Evolutionary conservation across 768 basidiomycete species (phyloP).

Genomic region (Mycena floridula): DNA sequence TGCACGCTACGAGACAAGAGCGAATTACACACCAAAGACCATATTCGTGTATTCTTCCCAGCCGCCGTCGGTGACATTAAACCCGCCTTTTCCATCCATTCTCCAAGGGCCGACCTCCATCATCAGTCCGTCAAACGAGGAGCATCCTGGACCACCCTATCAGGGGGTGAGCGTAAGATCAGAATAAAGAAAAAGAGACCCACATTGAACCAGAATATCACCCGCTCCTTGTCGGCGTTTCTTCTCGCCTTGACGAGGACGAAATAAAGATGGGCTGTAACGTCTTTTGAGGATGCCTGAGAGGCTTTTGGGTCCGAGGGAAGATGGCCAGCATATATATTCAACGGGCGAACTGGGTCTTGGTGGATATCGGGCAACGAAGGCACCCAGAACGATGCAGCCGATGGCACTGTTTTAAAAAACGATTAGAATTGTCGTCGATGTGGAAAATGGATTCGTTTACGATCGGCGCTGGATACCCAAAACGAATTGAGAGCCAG

Average conservation of each 20-base stretch:
- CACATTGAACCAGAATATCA: constrained; percentile 98
- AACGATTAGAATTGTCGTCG: too few relatives aligned
- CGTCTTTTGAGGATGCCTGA: constrained; percentile 44
- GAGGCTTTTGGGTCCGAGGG: constrained; percentile 65
- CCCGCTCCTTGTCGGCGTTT: constrained; percentile 80
- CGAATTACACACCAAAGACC: constrained; percentile 71
- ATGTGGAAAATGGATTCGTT: too few relatives aligned
- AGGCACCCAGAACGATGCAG: constrained; percentile 80
- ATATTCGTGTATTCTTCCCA: constrained; percentile 98
- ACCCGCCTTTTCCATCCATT: constrained; percentile 63
- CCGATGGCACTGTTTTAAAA: constrained; percentile 71
- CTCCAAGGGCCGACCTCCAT: constrained; percentile 98
- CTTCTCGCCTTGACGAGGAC: constrained; percentile 84
- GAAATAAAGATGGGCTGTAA: constrained; percentile 81
- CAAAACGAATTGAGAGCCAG: too few relatives aligned
- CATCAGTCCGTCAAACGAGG: constrained; percentile 94
- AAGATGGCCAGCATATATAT: constrained; percentile 80
- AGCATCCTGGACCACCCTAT: constrained; percentile 97
- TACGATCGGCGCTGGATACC: too few relatives aligned
- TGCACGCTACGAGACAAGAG: constrained; percentile 2
- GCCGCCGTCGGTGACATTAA: constrained; percentile 75
- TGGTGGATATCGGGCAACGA: constrained; percentile 72
- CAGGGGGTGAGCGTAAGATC: constrained; percentile 2
- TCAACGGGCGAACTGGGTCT: constrained; percentile 63
- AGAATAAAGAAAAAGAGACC: constrained; percentile 50